Evolutionary conservation across 345 rosid genomes (phyloP).

Genomic region (Camelina neglecta): DNA sequence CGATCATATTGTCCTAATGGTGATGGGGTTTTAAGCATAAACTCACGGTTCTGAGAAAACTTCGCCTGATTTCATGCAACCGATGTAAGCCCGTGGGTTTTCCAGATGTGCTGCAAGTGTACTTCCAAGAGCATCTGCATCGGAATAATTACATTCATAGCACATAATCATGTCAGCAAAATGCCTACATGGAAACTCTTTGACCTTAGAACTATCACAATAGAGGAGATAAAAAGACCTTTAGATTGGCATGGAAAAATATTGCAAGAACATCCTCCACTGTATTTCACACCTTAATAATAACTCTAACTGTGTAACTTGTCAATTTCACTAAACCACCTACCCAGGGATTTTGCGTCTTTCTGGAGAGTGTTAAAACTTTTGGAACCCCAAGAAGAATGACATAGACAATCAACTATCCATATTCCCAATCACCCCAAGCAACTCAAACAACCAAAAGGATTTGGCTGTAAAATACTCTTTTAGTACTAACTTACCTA

Average conservation of each 20-base stretch:
- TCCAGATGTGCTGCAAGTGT: constrained; percentile 66
- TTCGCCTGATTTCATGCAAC: constrained; percentile 89
- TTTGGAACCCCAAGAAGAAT: neutral
- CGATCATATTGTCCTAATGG: neutral
- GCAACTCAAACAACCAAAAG: constrained; percentile 15
- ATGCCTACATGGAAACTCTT: constrained; percentile 18
- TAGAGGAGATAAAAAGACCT: neutral
- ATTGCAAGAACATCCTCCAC: neutral
- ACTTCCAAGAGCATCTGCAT: constrained; percentile 71
- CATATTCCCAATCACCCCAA: neutral
- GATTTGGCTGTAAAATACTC: neutral
- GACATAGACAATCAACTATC: neutral
- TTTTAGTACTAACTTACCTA: constrained; percentile 55
- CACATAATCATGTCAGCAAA: constrained; percentile 4
- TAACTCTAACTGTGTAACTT: constrained; percentile 1
- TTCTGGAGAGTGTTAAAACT: neutral
- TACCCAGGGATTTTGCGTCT: neutral
- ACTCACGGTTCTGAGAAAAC: constrained; percentile 80
- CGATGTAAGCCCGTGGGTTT: constrained; percentile 75
- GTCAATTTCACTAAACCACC: constrained; percentile 20
- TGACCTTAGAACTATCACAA: constrained; percentile 3
- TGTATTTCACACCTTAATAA: neutral
- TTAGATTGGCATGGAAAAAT: neutral
- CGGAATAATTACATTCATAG: constrained; percentile 27
- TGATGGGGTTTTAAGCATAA: constrained; percentile 9